Conservation (phyloP, 192 early-diverging fungal species). For the Borealophlyctis nickersoniae region DNA sequence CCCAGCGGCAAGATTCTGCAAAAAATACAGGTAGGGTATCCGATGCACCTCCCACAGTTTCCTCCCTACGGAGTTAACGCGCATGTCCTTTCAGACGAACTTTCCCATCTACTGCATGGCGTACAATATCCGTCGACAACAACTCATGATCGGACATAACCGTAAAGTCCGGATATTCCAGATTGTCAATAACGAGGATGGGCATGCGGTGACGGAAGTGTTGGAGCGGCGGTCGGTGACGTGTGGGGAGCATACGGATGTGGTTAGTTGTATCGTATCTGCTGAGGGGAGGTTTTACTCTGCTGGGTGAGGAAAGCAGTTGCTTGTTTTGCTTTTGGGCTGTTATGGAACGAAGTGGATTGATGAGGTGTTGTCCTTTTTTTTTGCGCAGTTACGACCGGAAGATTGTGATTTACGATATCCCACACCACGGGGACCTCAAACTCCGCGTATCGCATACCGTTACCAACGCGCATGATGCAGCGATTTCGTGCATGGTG, state of each 20-base stretch:
- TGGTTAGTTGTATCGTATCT: constrained; percentile 55
- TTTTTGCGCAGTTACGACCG: constrained; percentile 50
- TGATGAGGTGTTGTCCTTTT: no score
- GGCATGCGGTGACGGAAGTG: constrained; percentile 35
- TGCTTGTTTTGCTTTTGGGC: no score
- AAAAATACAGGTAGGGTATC: constrained; percentile 45
- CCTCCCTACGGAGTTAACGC: not conserved
- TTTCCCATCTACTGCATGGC: constrained; percentile 55
- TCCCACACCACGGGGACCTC: constrained; percentile 54
- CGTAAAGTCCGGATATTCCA: constrained; percentile 56
- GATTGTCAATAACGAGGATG: constrained; percentile 42
- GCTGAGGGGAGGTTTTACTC: constrained; percentile 59
- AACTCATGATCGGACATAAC: constrained; percentile 53
- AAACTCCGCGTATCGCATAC: constrained; percentile 40
- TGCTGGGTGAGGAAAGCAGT: no score
- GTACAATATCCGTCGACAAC: constrained; percentile 55
- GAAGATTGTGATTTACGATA: constrained; percentile 60
- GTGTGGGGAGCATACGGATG: constrained; percentile 46
- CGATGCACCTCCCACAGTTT: not conserved
- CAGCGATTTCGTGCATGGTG: constrained; percentile 62
- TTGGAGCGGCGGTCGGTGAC: constrained; percentile 40
- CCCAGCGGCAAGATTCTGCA: constrained; percentile 48
- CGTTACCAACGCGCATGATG: constrained; percentile 55
- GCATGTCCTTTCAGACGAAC: constrained; percentile 37
- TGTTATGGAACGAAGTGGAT: no score